Evolutionary conservation across 2,329 filamentous ascomycete species (phyloP).

Genomic region (Aspergillus calidoustus): DNA sequence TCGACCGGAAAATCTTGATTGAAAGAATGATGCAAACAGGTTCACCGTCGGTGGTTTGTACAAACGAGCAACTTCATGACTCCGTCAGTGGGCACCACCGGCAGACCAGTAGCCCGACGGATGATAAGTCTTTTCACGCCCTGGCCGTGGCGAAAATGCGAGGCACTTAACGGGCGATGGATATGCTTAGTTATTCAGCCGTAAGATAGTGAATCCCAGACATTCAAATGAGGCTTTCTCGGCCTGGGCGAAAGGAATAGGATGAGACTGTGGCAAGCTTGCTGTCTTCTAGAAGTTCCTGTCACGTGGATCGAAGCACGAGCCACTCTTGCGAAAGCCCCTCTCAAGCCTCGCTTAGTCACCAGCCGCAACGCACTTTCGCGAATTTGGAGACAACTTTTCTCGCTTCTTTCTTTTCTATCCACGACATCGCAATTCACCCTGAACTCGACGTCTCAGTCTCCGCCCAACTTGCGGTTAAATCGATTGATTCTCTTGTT

Average conservation of each 20-base stretch:
- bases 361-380: conserved; percentile 44
- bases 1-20: conserved; percentile 11
- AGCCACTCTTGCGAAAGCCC: conserved; percentile 31
- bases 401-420: conserved; percentile 34
- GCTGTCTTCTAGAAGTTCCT: conserved; percentile 32
- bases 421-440: conserved; percentile 36
- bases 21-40: conserved; percentile 24
- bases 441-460: conserved; percentile 97
- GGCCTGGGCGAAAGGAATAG: background rate
- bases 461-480: conserved; percentile 98
- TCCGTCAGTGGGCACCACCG: conserved; percentile 34
- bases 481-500: conserved; percentile 89
- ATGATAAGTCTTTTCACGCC: conserved; percentile 21
- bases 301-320: conserved; percentile 31
- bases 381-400: conserved; percentile 31
- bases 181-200: background rate
- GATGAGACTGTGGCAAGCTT: conserved; percentile 17
- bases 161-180: background rate
- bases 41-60: conserved; percentile 47
- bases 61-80: conserved; percentile 46
- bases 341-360: conserved; percentile 40
- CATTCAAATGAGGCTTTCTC: conserved; percentile 13
- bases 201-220: conserved; percentile 1
- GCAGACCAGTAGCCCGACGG: conserved; percentile 20
- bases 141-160: conserved; percentile 6